A percentile compares a stretch with the other conserved stretches of the same genome.
phyloP scores from a whole-genome alignment of 176 grass and related monocot genomes.

The Miscanthus lutarioriparius region DNA sequence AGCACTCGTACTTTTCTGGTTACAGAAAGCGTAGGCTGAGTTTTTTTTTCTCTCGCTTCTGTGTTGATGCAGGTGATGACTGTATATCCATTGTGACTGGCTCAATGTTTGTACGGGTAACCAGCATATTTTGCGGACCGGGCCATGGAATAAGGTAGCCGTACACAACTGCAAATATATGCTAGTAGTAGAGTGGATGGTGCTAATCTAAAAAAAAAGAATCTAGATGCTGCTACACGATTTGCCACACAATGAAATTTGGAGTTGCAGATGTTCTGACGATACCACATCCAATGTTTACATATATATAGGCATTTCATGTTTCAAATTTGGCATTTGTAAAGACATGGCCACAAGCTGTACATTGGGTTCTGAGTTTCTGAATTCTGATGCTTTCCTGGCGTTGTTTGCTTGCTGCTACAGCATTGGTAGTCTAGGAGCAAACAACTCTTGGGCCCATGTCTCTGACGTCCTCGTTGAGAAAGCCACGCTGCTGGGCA shows the following conservation, averaged over 20 bases:
- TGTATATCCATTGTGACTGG: slow-evolving; percentile 86
- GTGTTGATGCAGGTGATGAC: slow-evolving; percentile 58
- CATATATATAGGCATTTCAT: background rate
- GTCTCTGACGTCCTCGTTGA: slow-evolving; percentile 84
- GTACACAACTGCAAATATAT: background rate
- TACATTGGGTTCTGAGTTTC: slow-evolving; percentile 12
- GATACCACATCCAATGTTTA: background rate
- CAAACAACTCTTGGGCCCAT: slow-evolving; percentile 45
- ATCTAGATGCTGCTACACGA: background rate
- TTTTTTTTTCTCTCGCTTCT: background rate
- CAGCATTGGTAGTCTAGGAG: slow-evolving; percentile 87
- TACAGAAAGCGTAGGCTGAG: background rate
- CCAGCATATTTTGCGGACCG: slow-evolving; percentile 65
- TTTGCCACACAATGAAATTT: background rate
- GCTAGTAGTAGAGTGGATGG: background rate
- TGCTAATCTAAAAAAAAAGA: background rate
- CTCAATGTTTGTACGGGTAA: slow-evolving; percentile 46
- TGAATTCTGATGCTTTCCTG: slow-evolving; percentile 38
- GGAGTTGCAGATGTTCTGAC: background rate
- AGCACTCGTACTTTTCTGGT: background rate
- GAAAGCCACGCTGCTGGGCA: slow-evolving; percentile 53
- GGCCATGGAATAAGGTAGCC: slow-evolving; percentile 73
- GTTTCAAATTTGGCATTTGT: slow-evolving; percentile 9
- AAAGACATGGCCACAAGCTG: slow-evolving; percentile 6
- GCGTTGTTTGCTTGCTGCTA: slow-evolving; percentile 12